Evolutionary conservation across 345 rosid genomes (phyloP).

Genomic region (Sisymbrium irio): DNA sequence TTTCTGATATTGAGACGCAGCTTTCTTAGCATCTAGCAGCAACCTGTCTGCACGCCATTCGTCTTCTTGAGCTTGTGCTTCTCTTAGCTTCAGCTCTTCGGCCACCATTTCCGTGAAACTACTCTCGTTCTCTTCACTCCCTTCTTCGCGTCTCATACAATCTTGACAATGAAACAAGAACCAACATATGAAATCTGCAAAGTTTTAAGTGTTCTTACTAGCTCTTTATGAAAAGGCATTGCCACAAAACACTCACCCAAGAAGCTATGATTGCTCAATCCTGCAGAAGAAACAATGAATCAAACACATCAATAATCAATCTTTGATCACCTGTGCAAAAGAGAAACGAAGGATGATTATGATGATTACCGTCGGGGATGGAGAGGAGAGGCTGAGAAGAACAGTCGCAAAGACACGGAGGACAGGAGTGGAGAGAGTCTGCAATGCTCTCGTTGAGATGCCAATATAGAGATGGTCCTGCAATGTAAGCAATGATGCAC

Average conservation of each 20-base stretch:
- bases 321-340: not conserved
- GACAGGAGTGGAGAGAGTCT: slow-evolving; percentile 41
- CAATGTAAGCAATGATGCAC: slow-evolving; percentile 44
- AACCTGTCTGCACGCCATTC: slow-evolving; percentile 48
- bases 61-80: slow-evolving; percentile 48
- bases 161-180: slow-evolving; percentile 37
- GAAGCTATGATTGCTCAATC: slow-evolving; percentile 48
- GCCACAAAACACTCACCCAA: slow-evolving; percentile 41
- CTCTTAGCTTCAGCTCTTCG: slow-evolving; percentile 56
- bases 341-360: not conserved
- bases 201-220: not conserved
- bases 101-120: slow-evolving; percentile 44
- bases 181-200: not conserved
- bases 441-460: slow-evolving; percentile 44
- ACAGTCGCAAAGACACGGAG: slow-evolving; percentile 60
- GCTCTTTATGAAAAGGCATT: not conserved
- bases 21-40: slow-evolving; percentile 62
- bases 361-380: slow-evolving; percentile 43
- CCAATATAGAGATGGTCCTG: slow-evolving; percentile 60
- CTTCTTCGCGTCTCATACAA: slow-evolving; percentile 49
- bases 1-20: slow-evolving; percentile 62
- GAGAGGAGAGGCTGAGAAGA: slow-evolving; percentile 55
- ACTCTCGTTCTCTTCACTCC: slow-evolving; percentile 47
- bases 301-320: not conserved
- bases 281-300: slow-evolving; percentile 36